These are phyloP conservation scores for Phytophthora parvispora DNA, from an alignment of 352 stramenopile species.

Conservation along the genomic window DNA sequence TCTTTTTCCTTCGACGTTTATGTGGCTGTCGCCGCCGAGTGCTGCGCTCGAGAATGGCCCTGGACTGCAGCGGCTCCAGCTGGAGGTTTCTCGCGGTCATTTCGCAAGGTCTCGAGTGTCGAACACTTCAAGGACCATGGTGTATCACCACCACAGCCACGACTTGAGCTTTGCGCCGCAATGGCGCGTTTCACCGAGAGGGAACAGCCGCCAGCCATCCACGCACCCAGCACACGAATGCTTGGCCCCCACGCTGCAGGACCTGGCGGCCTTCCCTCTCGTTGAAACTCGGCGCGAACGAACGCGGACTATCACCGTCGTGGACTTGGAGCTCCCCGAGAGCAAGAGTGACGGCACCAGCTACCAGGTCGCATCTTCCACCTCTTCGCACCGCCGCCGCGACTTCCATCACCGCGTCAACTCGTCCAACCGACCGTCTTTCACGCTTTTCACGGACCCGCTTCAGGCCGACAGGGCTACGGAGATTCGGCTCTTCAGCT, in stretches of 20 bases:
- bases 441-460: constrained; percentile 16
- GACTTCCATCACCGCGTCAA: neutral
- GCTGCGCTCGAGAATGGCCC: neutral
- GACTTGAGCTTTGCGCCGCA: constrained; percentile 18
- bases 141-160: neutral
- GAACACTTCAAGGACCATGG: constrained; percentile 23
- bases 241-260: constrained; percentile 20
- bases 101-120: constrained; percentile 27
- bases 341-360: constrained; percentile 11
- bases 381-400: constrained; percentile 9
- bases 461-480: constrained; percentile 38
- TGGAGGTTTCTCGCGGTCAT: constrained; percentile 12
- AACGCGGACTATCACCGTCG: constrained; percentile 35
- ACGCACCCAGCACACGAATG: constrained; percentile 8
- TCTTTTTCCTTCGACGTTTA: constrained; percentile 8
- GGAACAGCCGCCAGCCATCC: constrained; percentile 20
- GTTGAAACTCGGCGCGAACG: constrained; percentile 8
- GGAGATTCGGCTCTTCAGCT: constrained; percentile 42
- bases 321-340: constrained; percentile 33
- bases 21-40: neutral
- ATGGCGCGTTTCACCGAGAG: constrained; percentile 8
- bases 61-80: neutral
- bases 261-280: constrained; percentile 11
- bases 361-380: constrained; percentile 16
- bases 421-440: too few species aligned